Evolutionary conservation across 2,329 filamentous ascomycete genomes (phyloP).

Genomic region (Truncatella angustata): DNA sequence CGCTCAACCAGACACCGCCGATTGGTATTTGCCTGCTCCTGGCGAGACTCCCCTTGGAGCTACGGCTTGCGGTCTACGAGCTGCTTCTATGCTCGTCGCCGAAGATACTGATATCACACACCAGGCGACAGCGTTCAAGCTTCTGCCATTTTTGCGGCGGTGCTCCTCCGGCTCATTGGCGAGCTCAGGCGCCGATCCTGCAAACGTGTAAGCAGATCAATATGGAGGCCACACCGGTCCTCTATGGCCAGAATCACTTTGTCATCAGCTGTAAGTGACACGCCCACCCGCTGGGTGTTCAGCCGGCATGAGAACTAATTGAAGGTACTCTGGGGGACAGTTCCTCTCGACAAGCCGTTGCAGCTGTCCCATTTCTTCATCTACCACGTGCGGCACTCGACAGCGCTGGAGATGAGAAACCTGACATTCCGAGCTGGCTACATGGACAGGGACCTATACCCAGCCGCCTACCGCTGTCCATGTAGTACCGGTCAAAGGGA

Average conservation of each 20-base stretch:
- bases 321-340: no score
- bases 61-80: constrained; percentile 27
- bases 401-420: constrained; percentile 13
- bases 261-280: constrained; percentile 19
- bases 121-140: constrained; percentile 11
- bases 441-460: no score
- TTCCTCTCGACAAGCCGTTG: constrained; percentile 1
- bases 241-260: constrained; percentile 29
- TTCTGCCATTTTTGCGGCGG: neutral
- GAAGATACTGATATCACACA: constrained; percentile 14
- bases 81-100: constrained; percentile 19
- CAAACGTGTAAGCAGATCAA: constrained; percentile 29
- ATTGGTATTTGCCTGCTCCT: constrained; percentile 17
- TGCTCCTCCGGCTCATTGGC: constrained; percentile 1
- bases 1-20: neutral
- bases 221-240: constrained; percentile 25
- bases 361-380: constrained; percentile 17
- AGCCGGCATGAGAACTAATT: no score
- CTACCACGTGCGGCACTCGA: constrained; percentile 19
- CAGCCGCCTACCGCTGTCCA: constrained; percentile 14
- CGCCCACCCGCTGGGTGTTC: neutral
- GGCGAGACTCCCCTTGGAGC: constrained; percentile 23
- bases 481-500: neutral
- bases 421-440: constrained; percentile 19
- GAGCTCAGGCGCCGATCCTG: constrained; percentile 25